These are phyloP conservation scores for Talinum fruticosum DNA, from an alignment of 148 eudicot genomes.

Conservation along the genomic window DNA sequence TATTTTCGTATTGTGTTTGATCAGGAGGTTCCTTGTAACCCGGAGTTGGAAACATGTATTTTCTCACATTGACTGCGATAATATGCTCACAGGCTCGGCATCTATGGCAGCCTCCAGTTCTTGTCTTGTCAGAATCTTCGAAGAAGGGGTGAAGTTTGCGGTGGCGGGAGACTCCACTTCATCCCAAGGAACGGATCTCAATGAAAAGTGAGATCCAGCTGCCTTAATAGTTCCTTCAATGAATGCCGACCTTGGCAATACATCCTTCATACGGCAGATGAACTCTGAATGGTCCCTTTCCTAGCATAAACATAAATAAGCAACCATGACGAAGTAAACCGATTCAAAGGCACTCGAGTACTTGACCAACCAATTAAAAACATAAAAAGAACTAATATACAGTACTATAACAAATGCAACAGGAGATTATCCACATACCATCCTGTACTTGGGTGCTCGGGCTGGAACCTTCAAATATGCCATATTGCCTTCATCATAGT, in stretches of 20 bases:
- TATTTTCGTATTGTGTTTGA: background rate
- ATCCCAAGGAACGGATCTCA: slow-evolving; percentile 40
- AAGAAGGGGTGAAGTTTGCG: slow-evolving; percentile 45
- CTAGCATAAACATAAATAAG: slow-evolving; percentile 30
- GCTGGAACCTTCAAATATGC: slow-evolving; percentile 67
- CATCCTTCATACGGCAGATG: slow-evolving; percentile 76
- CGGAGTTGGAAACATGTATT: background rate
- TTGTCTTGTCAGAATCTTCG: slow-evolving; percentile 41
- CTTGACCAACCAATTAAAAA: background rate
- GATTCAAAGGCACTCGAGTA: too few relatives aligned
- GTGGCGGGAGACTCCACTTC: slow-evolving; percentile 22
- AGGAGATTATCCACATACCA: slow-evolving; percentile 34
- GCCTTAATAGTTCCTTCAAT: slow-evolving; percentile 55
- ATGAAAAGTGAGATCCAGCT: slow-evolving; percentile 43
- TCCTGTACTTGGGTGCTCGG: slow-evolving; percentile 70
- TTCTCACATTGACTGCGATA: slow-evolving; percentile 23
- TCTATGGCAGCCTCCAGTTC: slow-evolving; percentile 43
- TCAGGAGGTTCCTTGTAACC: background rate
- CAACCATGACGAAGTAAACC: background rate
- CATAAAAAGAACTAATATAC: background rate
- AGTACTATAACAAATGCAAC: background rate
- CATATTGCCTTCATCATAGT: slow-evolving; percentile 70
- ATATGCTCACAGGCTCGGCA: slow-evolving; percentile 8
- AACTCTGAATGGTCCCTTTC: slow-evolving; percentile 77
- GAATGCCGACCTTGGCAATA: slow-evolving; percentile 53